phyloP scores from a whole-genome alignment of 1,284 basidiomycete species.

The Xerocomus amazonicus region DNA sequence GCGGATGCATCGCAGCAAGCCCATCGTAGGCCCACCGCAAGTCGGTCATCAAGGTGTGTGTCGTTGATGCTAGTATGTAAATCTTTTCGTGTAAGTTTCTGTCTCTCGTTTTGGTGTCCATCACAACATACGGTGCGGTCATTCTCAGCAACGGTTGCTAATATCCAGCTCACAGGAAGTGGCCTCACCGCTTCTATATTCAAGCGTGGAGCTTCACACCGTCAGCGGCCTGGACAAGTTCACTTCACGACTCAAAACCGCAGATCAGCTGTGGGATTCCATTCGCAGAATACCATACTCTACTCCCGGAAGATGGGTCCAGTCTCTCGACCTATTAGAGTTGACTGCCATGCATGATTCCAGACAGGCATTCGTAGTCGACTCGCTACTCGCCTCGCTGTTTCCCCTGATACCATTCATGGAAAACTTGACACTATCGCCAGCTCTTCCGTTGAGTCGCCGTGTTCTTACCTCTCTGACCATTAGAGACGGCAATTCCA shows the following conservation, averaged over 20 bases:
- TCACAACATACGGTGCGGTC: neutral
- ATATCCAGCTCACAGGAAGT: constrained; percentile 49
- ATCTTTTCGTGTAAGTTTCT: constrained; percentile 59
- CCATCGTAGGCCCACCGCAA: constrained; percentile 17
- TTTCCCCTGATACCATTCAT: constrained; percentile 74
- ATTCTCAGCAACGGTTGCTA: constrained; percentile 10
- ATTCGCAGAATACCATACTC: constrained; percentile 81
- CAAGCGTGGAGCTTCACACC: constrained; percentile 47
- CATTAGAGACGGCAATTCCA: constrained; percentile 48
- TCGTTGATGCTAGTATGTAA: constrained; percentile 65
- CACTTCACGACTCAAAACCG: constrained; percentile 48
- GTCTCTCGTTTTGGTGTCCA: constrained; percentile 4
- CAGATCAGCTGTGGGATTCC: constrained; percentile 81
- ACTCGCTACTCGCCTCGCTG: constrained; percentile 57
- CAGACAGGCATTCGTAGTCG: constrained; percentile 48
- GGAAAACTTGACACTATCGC: constrained; percentile 54
- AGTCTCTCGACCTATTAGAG: constrained; percentile 62
- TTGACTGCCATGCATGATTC: constrained; percentile 42
- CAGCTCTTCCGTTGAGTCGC: constrained; percentile 58
- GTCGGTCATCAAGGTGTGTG: constrained; percentile 26
- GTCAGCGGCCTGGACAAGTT: constrained; percentile 54
- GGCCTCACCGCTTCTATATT: constrained; percentile 65
- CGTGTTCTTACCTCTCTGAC: constrained; percentile 54
- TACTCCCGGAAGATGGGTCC: constrained; percentile 80
- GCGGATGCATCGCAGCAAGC: constrained; percentile 10